Percentiles rank a stretch among this genome's conserved stretches.
Evolutionary conservation across 495 filamentous ascomycete species (phyloP).

Genomic region (Penicillium waksmanii): DNA sequence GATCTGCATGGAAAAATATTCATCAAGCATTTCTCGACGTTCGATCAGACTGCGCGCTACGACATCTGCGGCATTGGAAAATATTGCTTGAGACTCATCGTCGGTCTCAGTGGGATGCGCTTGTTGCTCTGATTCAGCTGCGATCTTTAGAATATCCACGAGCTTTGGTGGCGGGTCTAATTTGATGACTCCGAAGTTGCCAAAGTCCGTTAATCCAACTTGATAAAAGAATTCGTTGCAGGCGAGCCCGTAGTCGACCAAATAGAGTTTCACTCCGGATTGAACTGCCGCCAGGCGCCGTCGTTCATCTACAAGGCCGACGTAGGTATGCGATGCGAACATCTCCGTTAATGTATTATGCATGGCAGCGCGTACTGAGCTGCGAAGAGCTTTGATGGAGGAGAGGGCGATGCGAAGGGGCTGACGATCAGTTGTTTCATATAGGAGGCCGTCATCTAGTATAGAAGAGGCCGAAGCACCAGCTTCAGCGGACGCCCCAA

Average conservation of each 20-base stretch:
- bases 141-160: constrained; percentile 70
- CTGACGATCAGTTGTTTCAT: constrained; percentile 71
- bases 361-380: constrained; percentile 78
- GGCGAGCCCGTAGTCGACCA: constrained; percentile 91
- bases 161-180: constrained; percentile 78
- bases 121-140: constrained; percentile 65
- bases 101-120: constrained; percentile 23
- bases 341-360: constrained; percentile 89
- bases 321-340: constrained; percentile 88
- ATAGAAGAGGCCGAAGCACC: constrained; percentile 24
- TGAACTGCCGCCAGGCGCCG: constrained; percentile 91
- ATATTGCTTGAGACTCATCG: constrained; percentile 62
- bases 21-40: constrained; percentile 81
- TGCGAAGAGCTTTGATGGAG: constrained; percentile 82
- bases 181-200: constrained; percentile 85
- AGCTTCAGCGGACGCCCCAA: constrained; percentile 18
- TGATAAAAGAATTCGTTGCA: constrained; percentile 97
- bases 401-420: constrained; percentile 68
- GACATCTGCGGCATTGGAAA: constrained; percentile 63
- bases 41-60: constrained; percentile 68
- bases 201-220: constrained; percentile 92
- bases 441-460: constrained; percentile 59
- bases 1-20: constrained; percentile 91
- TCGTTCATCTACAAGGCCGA: constrained; percentile 87
- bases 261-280: constrained; percentile 87